phyloP scores from a whole-genome alignment of 2,329 filamentous ascomycete genomes.

The Epicoccum sorghinum region DNA sequence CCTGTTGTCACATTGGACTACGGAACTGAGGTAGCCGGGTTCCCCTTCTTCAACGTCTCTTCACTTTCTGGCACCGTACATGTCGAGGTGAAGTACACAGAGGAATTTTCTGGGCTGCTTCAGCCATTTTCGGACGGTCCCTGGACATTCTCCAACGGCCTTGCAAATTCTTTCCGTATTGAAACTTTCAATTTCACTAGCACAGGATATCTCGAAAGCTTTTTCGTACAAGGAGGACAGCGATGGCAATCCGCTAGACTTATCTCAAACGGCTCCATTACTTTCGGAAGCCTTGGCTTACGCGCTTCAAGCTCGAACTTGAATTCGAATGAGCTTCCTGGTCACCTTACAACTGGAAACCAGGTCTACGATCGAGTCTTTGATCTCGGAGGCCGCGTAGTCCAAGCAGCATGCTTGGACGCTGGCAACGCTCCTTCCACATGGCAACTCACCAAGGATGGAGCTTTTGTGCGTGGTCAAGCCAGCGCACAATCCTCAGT shows the following conservation, averaged over 20 bases:
- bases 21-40: constrained; percentile 24
- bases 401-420: constrained; percentile 47
- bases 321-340: constrained; percentile 32
- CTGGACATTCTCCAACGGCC: constrained; percentile 24
- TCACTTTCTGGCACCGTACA: constrained; percentile 1
- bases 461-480: constrained; percentile 46
- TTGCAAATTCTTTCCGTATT: constrained; percentile 40
- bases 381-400: constrained; percentile 46
- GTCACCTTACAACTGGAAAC: constrained; percentile 40
- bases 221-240: constrained; percentile 51
- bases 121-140: constrained; percentile 19
- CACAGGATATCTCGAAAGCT: constrained; percentile 36
- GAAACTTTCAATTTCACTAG: constrained; percentile 50
- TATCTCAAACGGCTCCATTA: constrained; percentile 42
- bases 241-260: constrained; percentile 50
- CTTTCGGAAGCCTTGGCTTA: constrained; percentile 43
- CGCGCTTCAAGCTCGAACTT: constrained; percentile 33
- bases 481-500: constrained; percentile 32
- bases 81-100: constrained; percentile 18
- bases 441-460: constrained; percentile 40
- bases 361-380: constrained; percentile 45
- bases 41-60: constrained; percentile 17
- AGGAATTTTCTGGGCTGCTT: constrained; percentile 3
- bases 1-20: constrained; percentile 21
- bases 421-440: constrained; percentile 44